Evolutionary conservation across 1,139 yeast species (phyloP).

Genomic region (Lodderomyces margitis): DNA sequence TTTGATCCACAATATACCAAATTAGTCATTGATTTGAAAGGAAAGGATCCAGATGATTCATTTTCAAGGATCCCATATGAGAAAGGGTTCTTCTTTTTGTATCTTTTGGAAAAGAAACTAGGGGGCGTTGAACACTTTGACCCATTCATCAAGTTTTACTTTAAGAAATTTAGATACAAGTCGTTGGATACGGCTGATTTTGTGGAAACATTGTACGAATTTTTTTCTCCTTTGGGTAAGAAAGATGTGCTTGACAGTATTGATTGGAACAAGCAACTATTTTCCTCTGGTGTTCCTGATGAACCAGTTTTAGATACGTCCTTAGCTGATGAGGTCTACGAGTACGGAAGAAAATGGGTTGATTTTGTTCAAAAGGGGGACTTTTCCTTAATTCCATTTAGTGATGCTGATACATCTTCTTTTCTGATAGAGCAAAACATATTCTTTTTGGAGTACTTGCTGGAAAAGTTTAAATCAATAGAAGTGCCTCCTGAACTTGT

Average conservation of each 20-base stretch:
- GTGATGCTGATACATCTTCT: constrained; percentile 21
- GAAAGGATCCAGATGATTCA: constrained; percentile 34
- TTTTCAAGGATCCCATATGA: constrained; percentile 38
- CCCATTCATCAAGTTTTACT: constrained; percentile 33
- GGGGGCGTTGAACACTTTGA: constrained; percentile 31
- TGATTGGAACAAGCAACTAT: constrained; percentile 32
- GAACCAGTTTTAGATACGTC: constrained; percentile 31
- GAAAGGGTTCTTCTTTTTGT: constrained; percentile 36
- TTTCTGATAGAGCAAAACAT: constrained; percentile 37
- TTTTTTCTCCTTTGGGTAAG: constrained; percentile 20
- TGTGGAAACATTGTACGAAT: constrained; percentile 30
- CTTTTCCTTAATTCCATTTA: constrained; percentile 12
- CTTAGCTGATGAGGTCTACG: constrained; percentile 31
- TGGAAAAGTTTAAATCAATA: constrained; percentile 20
- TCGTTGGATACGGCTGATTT: constrained; percentile 33
- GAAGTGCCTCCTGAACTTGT: constrained; percentile 19
- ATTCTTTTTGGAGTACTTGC: constrained; percentile 33
- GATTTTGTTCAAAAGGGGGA: constrained; percentile 11
- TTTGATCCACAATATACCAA: constrained; percentile 23
- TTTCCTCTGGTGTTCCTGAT: constrained; percentile 31
- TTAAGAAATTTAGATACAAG: constrained; percentile 28
- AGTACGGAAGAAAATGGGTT: constrained; percentile 28
- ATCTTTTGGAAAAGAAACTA: constrained; percentile 25
- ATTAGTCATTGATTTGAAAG: constrained; percentile 29
- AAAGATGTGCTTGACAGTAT: constrained; percentile 19